Conservation (phyloP, 2,329 filamentous ascomycete genomes). For the Curvularia eragrostidis region DNA sequence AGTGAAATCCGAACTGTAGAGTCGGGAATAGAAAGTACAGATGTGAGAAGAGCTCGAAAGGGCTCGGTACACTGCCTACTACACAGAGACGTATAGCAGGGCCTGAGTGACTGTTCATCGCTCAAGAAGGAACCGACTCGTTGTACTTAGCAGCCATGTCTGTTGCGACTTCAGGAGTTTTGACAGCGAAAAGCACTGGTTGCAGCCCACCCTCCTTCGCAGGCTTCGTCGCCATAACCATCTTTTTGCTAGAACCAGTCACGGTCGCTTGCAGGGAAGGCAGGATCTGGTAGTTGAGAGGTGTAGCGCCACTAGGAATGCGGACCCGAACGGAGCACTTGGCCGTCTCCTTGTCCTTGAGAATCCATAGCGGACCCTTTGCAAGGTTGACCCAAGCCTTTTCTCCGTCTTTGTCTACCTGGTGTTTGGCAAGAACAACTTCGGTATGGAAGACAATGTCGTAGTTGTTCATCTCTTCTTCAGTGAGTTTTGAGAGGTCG, state of each 20-base stretch:
- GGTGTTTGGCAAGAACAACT: conserved; percentile 37
- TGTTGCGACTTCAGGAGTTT: conserved; percentile 38
- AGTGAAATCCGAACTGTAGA: neutral
- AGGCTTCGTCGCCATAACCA: conserved; percentile 35
- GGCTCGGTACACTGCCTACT: neutral
- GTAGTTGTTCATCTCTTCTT: conserved; percentile 37
- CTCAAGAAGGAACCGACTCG: conserved; percentile 30
- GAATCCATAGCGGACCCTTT: conserved; percentile 45
- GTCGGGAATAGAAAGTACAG: neutral
- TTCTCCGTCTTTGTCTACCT: conserved; percentile 31
- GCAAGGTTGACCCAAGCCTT: conserved; percentile 44
- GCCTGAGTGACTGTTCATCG: neutral
- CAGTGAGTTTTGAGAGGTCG: conserved; percentile 43
- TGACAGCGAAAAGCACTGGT: conserved; percentile 36
- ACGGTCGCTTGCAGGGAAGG: conserved; percentile 33
- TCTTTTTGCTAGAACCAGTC: conserved; percentile 38
- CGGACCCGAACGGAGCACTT: conserved; percentile 45
- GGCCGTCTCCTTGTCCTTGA: conserved; percentile 46
- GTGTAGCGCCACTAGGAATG: conserved; percentile 38
- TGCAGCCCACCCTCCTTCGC: conserved; percentile 35
- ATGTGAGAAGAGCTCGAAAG: neutral
- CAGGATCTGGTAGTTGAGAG: conserved; percentile 44
- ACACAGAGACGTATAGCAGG: neutral
- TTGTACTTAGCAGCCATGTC: conserved; percentile 43
- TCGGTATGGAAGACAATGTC: conserved; percentile 47